phyloP scores from a whole-genome alignment of 169 alveolate species.

The Cryptosporidium felis region DNA sequence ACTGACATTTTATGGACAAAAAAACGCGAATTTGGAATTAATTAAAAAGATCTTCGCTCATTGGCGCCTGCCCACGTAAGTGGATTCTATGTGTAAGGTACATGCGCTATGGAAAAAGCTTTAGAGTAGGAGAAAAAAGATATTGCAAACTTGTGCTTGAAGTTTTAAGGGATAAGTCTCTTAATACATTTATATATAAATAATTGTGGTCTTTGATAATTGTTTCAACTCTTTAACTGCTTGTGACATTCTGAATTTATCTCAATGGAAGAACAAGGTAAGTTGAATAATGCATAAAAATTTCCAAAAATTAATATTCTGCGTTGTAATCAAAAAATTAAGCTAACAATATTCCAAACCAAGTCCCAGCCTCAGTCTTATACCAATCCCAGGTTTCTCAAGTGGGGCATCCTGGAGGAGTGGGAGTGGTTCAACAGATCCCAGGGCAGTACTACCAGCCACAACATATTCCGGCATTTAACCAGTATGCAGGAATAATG shows the following conservation, averaged over 20 bases:
- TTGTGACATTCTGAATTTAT: too few relatives aligned
- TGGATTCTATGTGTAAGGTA: conserved; percentile 17
- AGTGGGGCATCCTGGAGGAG: conserved; percentile 6
- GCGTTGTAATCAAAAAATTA: neutral
- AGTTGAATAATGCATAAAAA: neutral
- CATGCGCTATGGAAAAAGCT: conserved; percentile 1
- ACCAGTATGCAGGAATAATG: conserved; percentile 29
- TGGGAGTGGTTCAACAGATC: conserved; percentile 33
- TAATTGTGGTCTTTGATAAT: too few relatives aligned
- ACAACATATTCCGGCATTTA: neutral
- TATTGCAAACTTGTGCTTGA: neutral
- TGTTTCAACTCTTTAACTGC: too few relatives aligned
- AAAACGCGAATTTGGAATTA: too few relatives aligned
- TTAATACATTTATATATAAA: too few relatives aligned
- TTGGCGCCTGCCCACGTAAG: conserved; percentile 71
- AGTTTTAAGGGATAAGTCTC: too few relatives aligned
- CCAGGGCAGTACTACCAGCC: conserved; percentile 56
- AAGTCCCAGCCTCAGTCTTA: conserved; percentile 65
- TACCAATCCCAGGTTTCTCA: conserved; percentile 56
- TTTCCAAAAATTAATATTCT: neutral
- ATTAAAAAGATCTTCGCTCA: conserved; percentile 35
- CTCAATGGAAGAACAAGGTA: conserved; percentile 70
- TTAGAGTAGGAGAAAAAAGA: neutral
- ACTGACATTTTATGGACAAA: too few relatives aligned
- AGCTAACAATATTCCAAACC: neutral